These are phyloP conservation scores for Solanum pennellii DNA, from an alignment of 257 asterid species.

Conservation along the genomic window DNA sequence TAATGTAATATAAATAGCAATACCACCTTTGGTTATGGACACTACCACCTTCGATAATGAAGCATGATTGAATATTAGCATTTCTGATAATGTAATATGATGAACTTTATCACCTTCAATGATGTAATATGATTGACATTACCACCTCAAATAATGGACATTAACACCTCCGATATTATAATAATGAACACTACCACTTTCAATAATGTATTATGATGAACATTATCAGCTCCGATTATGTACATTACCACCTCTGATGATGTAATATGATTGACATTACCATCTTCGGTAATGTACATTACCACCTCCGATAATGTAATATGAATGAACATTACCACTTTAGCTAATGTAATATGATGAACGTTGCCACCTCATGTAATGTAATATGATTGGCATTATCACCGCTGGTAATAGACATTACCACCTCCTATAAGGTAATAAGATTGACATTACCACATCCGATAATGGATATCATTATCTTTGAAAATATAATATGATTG, in stretches of 20 bases:
- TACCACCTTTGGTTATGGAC: not conserved
- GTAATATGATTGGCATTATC: not conserved
- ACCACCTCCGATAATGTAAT: too few relatives aligned
- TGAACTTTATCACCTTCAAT: not conserved
- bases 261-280: too few relatives aligned
- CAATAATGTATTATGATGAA: not conserved
- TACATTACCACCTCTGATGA: too few relatives aligned
- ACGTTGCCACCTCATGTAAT: not conserved
- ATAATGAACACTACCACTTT: not conserved
- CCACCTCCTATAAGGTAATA: not conserved
- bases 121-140: not conserved
- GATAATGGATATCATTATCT: not conserved
- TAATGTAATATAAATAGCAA: not conserved
- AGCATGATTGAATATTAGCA: not conserved
- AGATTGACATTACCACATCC: not conserved
- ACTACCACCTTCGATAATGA: not conserved
- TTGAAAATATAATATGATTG: not conserved
- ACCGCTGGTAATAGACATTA: not conserved
- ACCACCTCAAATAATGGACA: not conserved
- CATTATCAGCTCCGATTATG: too few relatives aligned
- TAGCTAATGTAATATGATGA: too few relatives aligned
- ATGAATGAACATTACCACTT: too few relatives aligned
- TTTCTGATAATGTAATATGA: not conserved
- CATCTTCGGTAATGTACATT: too few relatives aligned
- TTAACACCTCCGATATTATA: not conserved